These are phyloP conservation scores for Malbranchea cinnamomea DNA, from an alignment of 2,329 filamentous ascomycete genomes.

Conservation along the genomic window DNA sequence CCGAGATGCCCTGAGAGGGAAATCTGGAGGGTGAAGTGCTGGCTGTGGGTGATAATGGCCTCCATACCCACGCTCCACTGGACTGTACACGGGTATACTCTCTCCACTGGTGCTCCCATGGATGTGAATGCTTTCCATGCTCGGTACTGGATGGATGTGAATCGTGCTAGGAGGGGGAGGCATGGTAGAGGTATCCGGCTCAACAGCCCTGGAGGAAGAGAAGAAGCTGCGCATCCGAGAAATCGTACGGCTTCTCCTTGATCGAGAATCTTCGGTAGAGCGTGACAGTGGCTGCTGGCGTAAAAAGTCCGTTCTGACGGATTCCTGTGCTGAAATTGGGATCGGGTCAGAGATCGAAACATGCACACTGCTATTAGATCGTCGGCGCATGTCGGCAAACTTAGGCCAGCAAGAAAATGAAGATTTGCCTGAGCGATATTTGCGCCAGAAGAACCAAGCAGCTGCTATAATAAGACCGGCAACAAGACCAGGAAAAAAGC, in stretches of 20 bases:
- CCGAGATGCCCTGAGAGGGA: slow-evolving; percentile 14
- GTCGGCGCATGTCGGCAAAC: slow-evolving; percentile 16
- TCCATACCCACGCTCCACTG: slow-evolving; percentile 16
- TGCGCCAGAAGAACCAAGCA: slow-evolving; percentile 30
- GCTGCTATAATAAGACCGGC: slow-evolving; percentile 37
- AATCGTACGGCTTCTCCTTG: slow-evolving; percentile 21
- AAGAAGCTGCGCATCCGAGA: slow-evolving; percentile 25
- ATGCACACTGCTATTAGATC: slow-evolving; percentile 19
- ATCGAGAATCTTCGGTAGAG: slow-evolving; percentile 13
- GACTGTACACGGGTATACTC: slow-evolving; percentile 33
- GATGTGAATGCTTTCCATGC: slow-evolving; percentile 30
- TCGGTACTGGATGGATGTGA: slow-evolving; percentile 16
- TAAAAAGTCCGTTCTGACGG: slow-evolving; percentile 31
- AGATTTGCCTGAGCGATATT: slow-evolving; percentile 14
- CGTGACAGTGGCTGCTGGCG: slow-evolving; percentile 17
- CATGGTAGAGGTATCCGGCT: slow-evolving; percentile 13
- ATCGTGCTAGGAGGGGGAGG: slow-evolving; percentile 17
- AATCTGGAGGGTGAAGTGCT: slow-evolving; percentile 9
- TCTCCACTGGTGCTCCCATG: slow-evolving; percentile 25
- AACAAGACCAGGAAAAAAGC: slow-evolving; percentile 33
- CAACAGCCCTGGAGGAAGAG: slow-evolving; percentile 12
- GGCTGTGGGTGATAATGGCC: slow-evolving; percentile 13
- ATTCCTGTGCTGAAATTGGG: slow-evolving; percentile 23
- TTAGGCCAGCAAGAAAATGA: slow-evolving; percentile 11
- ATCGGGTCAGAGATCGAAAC: slow-evolving; percentile 30